Evolutionary conservation across 2,329 filamentous ascomycete species (phyloP), one percentile per base, ranked within the genome.

Genomic region (Phoma sp.): DNA sequence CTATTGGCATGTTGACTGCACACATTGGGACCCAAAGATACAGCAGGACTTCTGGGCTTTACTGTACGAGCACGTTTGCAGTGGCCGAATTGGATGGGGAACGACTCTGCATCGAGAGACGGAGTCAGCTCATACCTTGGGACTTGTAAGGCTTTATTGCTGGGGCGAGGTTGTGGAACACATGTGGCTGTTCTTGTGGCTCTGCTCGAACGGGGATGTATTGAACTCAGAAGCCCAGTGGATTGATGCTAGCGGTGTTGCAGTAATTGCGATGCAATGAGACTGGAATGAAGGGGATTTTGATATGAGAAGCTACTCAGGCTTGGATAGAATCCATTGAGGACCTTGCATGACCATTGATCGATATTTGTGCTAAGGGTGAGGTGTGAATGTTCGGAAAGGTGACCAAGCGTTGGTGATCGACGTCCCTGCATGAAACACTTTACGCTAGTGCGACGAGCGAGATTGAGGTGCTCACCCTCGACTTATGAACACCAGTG

Each of bases 161-260:
- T 96, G 90, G 87, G 92, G 90, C 0, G 83, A 88, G 57, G 77
- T 91, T 0, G 84, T 85, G 0, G 82, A 85, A 47, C 88, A 96
- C 65, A 81, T 91, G 28, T 96, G 92, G 71, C 74, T 95, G 4
- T 72, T 93, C 32, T 74, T 96, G 0, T 93, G 90, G 68, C 75
- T 92, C 12, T 89, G 87, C 0, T 93, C 88, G 63, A 80, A 84
- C 50, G 81, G 88, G 26, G 80, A 81, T 56, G 74, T 93, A 14
- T 81, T 83, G 53, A 78, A 77, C 6, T 83, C 83, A 7, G 83
- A 83, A 0, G 78, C 84, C 12, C 76, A 77, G 40, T 96, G 91
- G 91, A 74, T 88, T 45, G 91, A 87, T 72, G 84, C 81, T 0
- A 80, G 81, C 1, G 87, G 86, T 1, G 67, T 82, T 30, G 76